Evolutionary conservation across 148 eudicot genomes (phyloP), one percentile per base, ranked within the genome.

Genomic region (Heliosperma pusillum): DNA sequence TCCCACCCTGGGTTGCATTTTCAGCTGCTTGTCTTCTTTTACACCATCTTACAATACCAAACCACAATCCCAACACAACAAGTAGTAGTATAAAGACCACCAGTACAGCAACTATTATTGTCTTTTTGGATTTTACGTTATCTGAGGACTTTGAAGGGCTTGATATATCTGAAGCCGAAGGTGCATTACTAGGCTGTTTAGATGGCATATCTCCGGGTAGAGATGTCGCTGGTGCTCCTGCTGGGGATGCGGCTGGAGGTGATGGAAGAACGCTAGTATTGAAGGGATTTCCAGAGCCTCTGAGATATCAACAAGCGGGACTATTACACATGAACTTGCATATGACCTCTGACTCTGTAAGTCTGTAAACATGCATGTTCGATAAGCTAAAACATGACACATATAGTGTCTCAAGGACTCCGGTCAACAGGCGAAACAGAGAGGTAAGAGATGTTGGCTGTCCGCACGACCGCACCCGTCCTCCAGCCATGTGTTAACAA

Each of bases 231-330:
- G 96, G 91, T 62, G 88, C 52, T 47, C 72, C 72, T 36, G 84
- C 74, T 30, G 85, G 83, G 47, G 85, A 70, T 67, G 36, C 44
- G 22, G 83, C 75, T 30, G 93, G 98, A 42, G 96, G 85, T 47
- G 97, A 79, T 71, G 98, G 86, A 45, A 94, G 73, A 73, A 85
- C 75, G 29, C 83, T 84, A 50, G 89, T 92, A 84, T 94, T 92
- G 68, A 94, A 94, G 21, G 97, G 98, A 40, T 94, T 94, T 77
- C 97, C 98, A 11, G 78, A 75, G 79, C 86, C 82, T 72, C 98
- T 94, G 93, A 80, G 83, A 19, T 72, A 73, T 57, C 74, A 52
- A 74, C 10, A 29, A 66, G 66, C 45, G n/a, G 45, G 24, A 66
- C 60, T 55, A 10, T 69, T 69, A 69, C 57, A 69, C 58, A 24